Base-by-base conservation (phyloP, 1,284 basidiomycete species). In the Cutaneotrichosporon cyanovorans region DNA sequence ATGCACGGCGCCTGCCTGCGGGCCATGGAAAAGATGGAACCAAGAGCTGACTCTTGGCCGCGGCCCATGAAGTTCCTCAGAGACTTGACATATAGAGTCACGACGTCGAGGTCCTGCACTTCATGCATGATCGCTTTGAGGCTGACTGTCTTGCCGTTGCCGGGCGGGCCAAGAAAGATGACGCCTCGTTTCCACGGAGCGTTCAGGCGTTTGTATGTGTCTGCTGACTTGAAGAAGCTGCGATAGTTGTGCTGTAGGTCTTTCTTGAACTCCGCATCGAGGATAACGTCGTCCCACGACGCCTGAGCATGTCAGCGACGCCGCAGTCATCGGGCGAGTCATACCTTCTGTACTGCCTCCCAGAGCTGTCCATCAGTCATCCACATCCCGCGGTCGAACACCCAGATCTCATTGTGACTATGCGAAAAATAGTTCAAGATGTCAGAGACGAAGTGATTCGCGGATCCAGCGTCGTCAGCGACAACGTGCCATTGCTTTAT, bases 111-210 rank as follows among this genome's bases (percentile, higher is more conserved):
- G n/a, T n/a, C n/a, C n/a, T n/a, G n/a, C n/a, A n/a, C n/a, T 11
- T 65, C 62, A 40, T 68, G 65, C 66, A 73, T 71, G 44, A 72
- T 64, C 0, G 71, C 72, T 65, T 87, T 88, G 62, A 89, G 74
- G 48, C 77, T 83, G 66, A 86, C 85, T 0, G 85, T 88, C 69
- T 88, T 88, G 4, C 86, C 86, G 52, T 89, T 88, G 3, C 85
- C 85, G 77, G 63, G 42, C 18, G 50, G 60, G 20, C 51, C 48
- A 5, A 68, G 56, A 52, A 73, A 66, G 51, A 73, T 71, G 35
- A 71, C 40, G 3, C 71, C 71, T 12, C 70, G 51, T 78, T 89
- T 89, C 86, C 86, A 89, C 0, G 86, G 82, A 40, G 88, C 83
- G 1, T 76, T 75, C 2, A 87, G 74, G 14, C 79, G 76, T 63